Percentiles rank a stretch among this genome's conserved stretches.
phyloP scores from a whole-genome alignment of 2,329 filamentous ascomycete genomes.

The Talaromyces sp. region DNA sequence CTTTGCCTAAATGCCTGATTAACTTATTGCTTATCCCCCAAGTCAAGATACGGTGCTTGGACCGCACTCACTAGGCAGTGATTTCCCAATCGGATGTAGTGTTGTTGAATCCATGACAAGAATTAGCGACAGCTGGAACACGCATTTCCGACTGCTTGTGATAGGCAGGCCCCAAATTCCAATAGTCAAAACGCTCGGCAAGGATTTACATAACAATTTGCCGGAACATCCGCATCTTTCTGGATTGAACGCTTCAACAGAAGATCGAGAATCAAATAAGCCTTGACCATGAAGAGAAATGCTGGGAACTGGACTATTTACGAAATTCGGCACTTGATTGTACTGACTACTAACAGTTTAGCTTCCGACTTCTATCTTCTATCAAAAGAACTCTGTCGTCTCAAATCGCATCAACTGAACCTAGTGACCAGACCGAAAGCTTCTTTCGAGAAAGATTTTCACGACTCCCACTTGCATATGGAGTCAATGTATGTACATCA shows the following conservation, averaged over 20 bases:
- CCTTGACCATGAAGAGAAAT: not conserved
- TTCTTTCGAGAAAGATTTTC: not conserved
- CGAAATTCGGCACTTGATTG: not conserved
- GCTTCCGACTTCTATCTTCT: not conserved
- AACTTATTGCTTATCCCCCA: not conserved
- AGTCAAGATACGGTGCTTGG: not conserved
- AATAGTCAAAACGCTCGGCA: not conserved
- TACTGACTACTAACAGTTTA: not conserved
- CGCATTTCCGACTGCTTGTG: not conserved
- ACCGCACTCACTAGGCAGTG: not conserved
- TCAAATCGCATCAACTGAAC: not conserved
- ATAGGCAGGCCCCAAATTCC: not conserved
- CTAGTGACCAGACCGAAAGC: not conserved
- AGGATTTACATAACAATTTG: not conserved
- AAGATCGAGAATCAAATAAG: not conserved
- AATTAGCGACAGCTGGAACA: not conserved
- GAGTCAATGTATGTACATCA: not conserved
- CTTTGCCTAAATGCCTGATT: not conserved
- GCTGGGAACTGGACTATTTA: not conserved
- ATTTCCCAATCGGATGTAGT: conserved; percentile 2
- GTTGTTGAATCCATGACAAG: not conserved
- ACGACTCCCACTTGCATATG: not conserved
- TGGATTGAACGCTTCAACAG: not conserved
- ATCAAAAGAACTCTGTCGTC: not conserved
- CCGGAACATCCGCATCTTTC: not conserved